Evolutionary conservation across 2,329 filamentous ascomycete genomes (phyloP), one percentile per base, ranked within the genome.

Genomic region (Penicillium sclerotiorum): DNA sequence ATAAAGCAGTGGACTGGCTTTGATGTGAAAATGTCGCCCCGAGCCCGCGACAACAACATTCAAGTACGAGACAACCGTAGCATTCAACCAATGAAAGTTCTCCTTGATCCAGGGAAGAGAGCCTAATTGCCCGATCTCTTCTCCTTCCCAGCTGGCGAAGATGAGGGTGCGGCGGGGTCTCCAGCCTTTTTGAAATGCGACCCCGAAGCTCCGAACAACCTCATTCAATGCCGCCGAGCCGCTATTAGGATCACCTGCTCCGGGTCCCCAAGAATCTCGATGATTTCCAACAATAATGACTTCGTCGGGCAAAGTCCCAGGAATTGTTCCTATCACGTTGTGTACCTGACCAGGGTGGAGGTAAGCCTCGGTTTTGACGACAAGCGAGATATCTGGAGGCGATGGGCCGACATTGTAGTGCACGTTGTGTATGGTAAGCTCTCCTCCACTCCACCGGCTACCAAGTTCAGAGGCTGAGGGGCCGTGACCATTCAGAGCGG

Each of bases 241-340:
- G 5, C 73, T 77, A 33, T 80, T 80, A 1, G 77, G 77, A 40
- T 81, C 79, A 0, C 75, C 76, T 0, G 78, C 79, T 2, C 79
- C 78, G 12, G 77, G 67, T 4, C 79, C 78, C 78, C 78, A 81
- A 0, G 78, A 77, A 61, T 81, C 79, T 9, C 78, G 72, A 52
- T 81, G 79, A 22, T 81, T 80, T 4, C 78, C 79, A 11, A 81
- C 67, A 22, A 81, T 65, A 11, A 80, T 65, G 3, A 78, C 75
- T 17, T 73, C 69, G 45, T 72, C 64, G 27, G 47, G n/a, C 18
- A 45, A 45, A 15, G 51, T 58, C 18, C 61, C 60, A 22, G 57
- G 56, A 42, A 64, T 59, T 17, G 53, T 58, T 15, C 59, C 60
- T 32, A 64, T 49, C 8, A 53, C 55, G 39, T 64, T 56, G 51